A percentile compares a stretch with the other conserved stretches of the same genome.
These are phyloP conservation scores for Mrakiaceae sp. DNA, from an alignment of 1,284 basidiomycete species.

Conservation along the genomic window DNA sequence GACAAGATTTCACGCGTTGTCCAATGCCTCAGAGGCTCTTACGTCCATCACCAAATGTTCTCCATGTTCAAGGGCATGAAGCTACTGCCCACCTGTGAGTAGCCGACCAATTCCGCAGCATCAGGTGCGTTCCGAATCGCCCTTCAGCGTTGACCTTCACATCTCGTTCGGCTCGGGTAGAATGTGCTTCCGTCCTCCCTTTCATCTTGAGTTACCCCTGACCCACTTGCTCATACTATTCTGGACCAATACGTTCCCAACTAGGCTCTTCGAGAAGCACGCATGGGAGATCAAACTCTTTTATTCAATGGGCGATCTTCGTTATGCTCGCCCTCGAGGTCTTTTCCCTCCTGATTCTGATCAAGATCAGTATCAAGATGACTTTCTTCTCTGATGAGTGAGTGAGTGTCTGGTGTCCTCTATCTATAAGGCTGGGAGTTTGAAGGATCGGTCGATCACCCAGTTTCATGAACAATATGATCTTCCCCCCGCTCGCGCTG, in stretches of 20 bases:
- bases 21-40: slow-evolving; percentile 34
- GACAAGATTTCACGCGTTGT: too few relatives aligned
- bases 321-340: slow-evolving; percentile 44
- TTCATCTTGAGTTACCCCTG: too few relatives aligned
- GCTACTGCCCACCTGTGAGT: slow-evolving; percentile 36
- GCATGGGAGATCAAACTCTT: slow-evolving; percentile 48
- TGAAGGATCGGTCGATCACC: too few relatives aligned
- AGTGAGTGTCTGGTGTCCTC: too few relatives aligned
- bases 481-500: slow-evolving; percentile 34
- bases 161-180: slow-evolving; percentile 52
- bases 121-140: too few relatives aligned
- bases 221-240: slow-evolving; percentile 28
- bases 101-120: too few relatives aligned
- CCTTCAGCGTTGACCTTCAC: slow-evolving; percentile 43
- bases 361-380: slow-evolving; percentile 47
- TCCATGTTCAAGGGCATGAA: slow-evolving; percentile 46
- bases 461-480: slow-evolving; percentile 33
- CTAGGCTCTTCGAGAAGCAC: slow-evolving; percentile 43
- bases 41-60: slow-evolving; percentile 49
- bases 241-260: slow-evolving; percentile 57
- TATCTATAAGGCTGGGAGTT: too few relatives aligned
- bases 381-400: slow-evolving; percentile 41
- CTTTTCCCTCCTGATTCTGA: slow-evolving; percentile 48
- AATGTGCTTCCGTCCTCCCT: too few relatives aligned
- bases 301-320: slow-evolving; percentile 41